Evolutionary conservation across 208 protist species (phyloP).

Genomic region (Phytomonas sp.): DNA sequence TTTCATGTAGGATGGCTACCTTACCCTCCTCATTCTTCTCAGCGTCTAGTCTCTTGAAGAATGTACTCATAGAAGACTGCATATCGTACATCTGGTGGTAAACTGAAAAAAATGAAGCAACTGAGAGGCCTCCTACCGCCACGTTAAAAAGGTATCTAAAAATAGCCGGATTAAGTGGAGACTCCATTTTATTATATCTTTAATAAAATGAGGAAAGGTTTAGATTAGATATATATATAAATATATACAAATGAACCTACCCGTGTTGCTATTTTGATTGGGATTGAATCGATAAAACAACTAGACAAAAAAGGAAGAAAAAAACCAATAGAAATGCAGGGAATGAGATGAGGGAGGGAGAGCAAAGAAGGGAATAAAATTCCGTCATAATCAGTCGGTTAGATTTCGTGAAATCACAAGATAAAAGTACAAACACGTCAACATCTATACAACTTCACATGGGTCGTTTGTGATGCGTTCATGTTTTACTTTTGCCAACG

Average conservation of each 20-base stretch:
- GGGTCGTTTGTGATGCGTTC: neutral
- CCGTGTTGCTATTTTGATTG: neutral
- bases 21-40: slow-evolving; percentile 34
- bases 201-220: neutral
- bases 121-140: slow-evolving; percentile 35
- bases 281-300: neutral
- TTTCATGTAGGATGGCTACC: slow-evolving; percentile 24
- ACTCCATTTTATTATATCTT: slow-evolving; percentile 48
- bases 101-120: slow-evolving; percentile 52
- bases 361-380: neutral
- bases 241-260: slow-evolving; percentile 2
- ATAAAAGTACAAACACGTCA: neutral
- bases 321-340: neutral
- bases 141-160: slow-evolving; percentile 63
- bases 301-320: neutral
- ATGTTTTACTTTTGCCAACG: neutral
- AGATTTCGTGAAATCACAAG: neutral
- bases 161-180: slow-evolving; percentile 70
- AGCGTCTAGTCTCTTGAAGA: slow-evolving; percentile 30
- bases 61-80: slow-evolving; percentile 20
- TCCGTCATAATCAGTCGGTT: neutral
- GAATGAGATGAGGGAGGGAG: slow-evolving; percentile 6
- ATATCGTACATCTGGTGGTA: slow-evolving; percentile 75
- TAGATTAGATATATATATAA: slow-evolving; percentile 9
- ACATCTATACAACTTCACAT: neutral